A percentile compares a stretch with the other conserved stretches of the same genome.
Conservation (phyloP, 768 basidiomycete genomes). For the Mycena capillaripes region DNA sequence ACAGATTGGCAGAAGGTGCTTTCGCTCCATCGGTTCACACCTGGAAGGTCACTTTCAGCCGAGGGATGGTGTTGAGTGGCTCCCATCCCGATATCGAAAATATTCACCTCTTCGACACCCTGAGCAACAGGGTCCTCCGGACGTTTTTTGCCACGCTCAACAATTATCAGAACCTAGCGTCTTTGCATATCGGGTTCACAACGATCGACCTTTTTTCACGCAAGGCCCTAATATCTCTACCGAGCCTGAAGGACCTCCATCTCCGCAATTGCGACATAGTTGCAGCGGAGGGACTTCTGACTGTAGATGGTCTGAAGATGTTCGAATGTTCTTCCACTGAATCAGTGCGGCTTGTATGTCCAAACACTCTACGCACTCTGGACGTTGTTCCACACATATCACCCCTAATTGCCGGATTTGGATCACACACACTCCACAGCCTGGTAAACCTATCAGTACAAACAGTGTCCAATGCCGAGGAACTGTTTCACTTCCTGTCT, state of each 20-base stretch:
- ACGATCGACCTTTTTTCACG: background rate
- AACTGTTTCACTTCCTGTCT: background rate
- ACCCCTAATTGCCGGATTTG: background rate
- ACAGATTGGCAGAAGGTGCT: background rate
- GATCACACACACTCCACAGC: background rate
- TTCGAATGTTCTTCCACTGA: background rate
- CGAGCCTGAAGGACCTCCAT: background rate
- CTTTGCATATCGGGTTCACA: background rate
- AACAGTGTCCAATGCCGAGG: background rate
- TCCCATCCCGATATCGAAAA: background rate
- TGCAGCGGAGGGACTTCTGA: background rate
- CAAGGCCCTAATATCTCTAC: background rate
- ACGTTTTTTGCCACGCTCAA: background rate
- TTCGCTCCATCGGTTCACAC: background rate
- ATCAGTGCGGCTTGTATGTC: background rate
- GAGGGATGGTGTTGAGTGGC: background rate
- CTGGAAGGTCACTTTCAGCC: background rate
- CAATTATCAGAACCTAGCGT: background rate
- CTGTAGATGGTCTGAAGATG: background rate
- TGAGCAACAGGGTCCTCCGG: background rate
- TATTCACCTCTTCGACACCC: background rate
- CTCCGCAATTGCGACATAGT: background rate
- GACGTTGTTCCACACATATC: background rate
- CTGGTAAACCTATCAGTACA: background rate
- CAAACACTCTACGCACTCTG: background rate